Percentiles rank a stretch among this genome's conserved stretches.
Evolutionary conservation across 1,139 yeast species (phyloP).

Genomic region (Lodderomyces pseudojiufengensis): DNA sequence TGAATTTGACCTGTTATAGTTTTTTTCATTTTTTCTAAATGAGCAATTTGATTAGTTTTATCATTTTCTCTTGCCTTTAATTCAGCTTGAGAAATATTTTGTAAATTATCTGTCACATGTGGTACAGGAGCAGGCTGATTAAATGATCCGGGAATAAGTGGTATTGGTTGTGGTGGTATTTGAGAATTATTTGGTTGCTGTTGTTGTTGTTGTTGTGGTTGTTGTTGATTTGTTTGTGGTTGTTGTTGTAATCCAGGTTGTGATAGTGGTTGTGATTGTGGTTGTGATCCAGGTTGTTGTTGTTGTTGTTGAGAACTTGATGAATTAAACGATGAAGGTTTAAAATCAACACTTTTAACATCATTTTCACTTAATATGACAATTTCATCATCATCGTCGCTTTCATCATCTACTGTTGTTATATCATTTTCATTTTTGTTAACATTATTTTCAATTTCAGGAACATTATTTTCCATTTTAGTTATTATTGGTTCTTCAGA

Average conservation of each 20-base stretch:
- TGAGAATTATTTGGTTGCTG: not conserved
- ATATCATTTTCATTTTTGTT: not conserved
- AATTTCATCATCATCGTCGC: slow-evolving; percentile 18
- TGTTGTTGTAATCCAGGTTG: not conserved
- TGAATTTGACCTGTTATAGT: slow-evolving; percentile 2
- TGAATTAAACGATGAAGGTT: slow-evolving; percentile 18
- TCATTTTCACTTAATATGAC: slow-evolving; percentile 25
- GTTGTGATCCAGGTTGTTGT: not conserved
- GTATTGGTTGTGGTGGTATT: not conserved
- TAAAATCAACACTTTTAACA: slow-evolving; percentile 23
- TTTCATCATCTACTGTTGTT: not conserved
- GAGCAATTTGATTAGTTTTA: slow-evolving; percentile 6
- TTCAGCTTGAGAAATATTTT: slow-evolving; percentile 4
- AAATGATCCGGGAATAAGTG: slow-evolving; percentile 10
- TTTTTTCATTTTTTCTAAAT: slow-evolving; percentile 3
- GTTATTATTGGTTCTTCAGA: not conserved
- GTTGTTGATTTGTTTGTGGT: not conserved
- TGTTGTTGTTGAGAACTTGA: not conserved
- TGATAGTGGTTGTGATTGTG: not conserved
- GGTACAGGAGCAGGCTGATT: slow-evolving; percentile 36
- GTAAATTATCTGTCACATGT: slow-evolving; percentile 17
- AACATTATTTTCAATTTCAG: not conserved
- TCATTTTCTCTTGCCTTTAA: slow-evolving; percentile 5
- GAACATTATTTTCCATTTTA: not conserved
- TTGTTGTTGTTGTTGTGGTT: not conserved